A percentile compares a stretch with the other conserved stretches of the same genome.
These are phyloP conservation scores for Phyllosticta citribraziliensis DNA, from an alignment of 2,329 filamentous ascomycete species.

Conservation along the genomic window DNA sequence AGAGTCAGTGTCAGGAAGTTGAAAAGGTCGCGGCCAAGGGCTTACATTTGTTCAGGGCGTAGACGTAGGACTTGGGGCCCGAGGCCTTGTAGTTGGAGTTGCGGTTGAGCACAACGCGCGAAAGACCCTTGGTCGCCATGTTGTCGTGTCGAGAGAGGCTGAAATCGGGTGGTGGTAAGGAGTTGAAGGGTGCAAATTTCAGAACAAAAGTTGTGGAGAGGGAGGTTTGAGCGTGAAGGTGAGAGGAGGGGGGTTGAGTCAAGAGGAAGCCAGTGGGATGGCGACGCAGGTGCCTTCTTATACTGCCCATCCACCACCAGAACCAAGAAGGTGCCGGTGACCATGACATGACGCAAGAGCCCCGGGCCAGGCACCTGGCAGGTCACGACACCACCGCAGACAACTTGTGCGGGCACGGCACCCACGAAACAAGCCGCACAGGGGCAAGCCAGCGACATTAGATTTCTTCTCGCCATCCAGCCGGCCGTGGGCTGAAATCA, in stretches of 20 bases:
- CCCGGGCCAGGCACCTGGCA: not conserved
- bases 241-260: not conserved
- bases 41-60: constrained; percentile 47
- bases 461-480: too few relatives aligned
- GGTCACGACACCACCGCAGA: not conserved
- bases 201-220: not conserved
- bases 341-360: too few relatives aligned
- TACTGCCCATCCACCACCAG: too few relatives aligned
- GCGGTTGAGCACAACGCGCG: constrained; percentile 17
- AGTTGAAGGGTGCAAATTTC: too few relatives aligned
- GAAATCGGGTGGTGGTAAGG: too few relatives aligned
- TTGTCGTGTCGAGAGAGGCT: not conserved
- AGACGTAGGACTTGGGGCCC: constrained; percentile 55
- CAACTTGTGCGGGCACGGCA: too few relatives aligned
- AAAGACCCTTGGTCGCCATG: constrained; percentile 13
- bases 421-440: too few relatives aligned
- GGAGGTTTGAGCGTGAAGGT: too few relatives aligned
- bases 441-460: too few relatives aligned
- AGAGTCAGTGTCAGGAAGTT: not conserved
- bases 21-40: not conserved
- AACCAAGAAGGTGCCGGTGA: too few relatives aligned
- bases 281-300: not conserved
- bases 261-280: not conserved
- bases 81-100: constrained; percentile 19
- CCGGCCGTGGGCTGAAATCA: too few relatives aligned